These are phyloP conservation scores for Capsicum rhomboideum DNA, from an alignment of 257 asterid genomes.

Conservation along the genomic window DNA sequence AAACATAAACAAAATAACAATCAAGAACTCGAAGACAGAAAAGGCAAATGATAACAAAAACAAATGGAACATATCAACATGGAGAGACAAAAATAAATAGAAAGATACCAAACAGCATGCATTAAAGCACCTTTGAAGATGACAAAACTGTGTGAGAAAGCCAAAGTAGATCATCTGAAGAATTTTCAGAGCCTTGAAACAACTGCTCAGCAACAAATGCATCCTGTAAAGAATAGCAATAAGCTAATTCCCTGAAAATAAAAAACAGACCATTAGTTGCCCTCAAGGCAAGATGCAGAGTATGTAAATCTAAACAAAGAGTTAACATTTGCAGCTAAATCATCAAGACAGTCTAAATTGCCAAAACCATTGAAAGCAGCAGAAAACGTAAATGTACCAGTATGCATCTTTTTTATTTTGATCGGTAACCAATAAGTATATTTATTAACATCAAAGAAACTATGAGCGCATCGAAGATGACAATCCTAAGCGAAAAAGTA, in stretches of 20 bases:
- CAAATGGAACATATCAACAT: not conserved
- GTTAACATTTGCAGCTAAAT: not conserved
- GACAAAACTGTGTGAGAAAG: slow-evolving; percentile 70
- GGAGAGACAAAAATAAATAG: not conserved
- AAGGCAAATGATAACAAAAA: not conserved
- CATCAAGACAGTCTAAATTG: not conserved
- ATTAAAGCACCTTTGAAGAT: slow-evolving; percentile 56
- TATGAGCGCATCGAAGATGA: not conserved
- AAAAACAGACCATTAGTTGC: not conserved
- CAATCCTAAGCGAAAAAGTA: not conserved
- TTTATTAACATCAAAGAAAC: not conserved
- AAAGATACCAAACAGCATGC: not conserved
- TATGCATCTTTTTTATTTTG: not conserved
- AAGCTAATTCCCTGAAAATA: slow-evolving; percentile 53
- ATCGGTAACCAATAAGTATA: not conserved
- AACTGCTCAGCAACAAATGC: slow-evolving; percentile 65
- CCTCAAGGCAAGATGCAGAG: not conserved
- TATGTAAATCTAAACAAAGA: not conserved
- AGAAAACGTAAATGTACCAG: not conserved
- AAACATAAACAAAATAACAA: not conserved
- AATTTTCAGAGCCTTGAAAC: slow-evolving; percentile 70
- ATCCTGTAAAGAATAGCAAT: slow-evolving; percentile 70
- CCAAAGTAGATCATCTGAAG: slow-evolving; percentile 89
- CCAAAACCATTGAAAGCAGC: slow-evolving; percentile 1
- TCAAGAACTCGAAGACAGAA: not conserved